phyloP scores from a whole-genome alignment of 1,139 yeast genomes.

The Geotrichum macrosporum region DNA sequence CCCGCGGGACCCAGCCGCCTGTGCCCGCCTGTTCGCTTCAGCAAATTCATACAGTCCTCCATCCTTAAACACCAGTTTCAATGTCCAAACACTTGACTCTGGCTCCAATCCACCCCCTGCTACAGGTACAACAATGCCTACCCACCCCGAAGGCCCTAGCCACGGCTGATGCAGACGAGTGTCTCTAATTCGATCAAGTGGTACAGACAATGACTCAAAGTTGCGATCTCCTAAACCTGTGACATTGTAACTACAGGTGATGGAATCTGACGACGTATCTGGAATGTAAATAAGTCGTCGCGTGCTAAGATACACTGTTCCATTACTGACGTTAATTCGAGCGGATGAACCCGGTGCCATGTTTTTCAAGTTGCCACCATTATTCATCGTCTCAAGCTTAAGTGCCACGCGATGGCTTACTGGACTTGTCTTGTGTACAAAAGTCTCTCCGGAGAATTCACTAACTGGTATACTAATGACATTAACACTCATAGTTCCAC shows the following conservation, averaged over 20 bases:
- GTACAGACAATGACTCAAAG: constrained; percentile 12
- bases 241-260: constrained; percentile 4
- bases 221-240: constrained; percentile 18
- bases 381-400: constrained; percentile 1
- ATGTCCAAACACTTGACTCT: constrained; percentile 8
- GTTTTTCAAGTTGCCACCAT: not conserved
- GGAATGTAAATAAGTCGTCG: constrained; percentile 11
- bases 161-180: constrained; percentile 15
- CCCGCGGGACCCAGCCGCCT: no score
- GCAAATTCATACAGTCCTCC: constrained; percentile 21
- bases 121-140: constrained; percentile 11
- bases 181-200: constrained; percentile 16
- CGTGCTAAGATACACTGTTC: constrained; percentile 14
- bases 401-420: not conserved
- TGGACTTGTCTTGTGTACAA: constrained; percentile 3
- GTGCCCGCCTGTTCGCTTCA: no score
- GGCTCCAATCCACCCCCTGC: constrained; percentile 19
- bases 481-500: constrained; percentile 14
- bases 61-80: constrained; percentile 11
- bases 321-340: not conserved
- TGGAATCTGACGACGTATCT: not conserved
- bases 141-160: constrained; percentile 19
- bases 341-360: no score
- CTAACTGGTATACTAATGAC: constrained; percentile 3
- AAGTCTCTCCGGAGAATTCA: constrained; percentile 4